A percentile compares a stretch with the other conserved stretches of the same genome.
Conservation (phyloP, 2,329 filamentous ascomycete genomes). For the Fusarium palustre region DNA sequence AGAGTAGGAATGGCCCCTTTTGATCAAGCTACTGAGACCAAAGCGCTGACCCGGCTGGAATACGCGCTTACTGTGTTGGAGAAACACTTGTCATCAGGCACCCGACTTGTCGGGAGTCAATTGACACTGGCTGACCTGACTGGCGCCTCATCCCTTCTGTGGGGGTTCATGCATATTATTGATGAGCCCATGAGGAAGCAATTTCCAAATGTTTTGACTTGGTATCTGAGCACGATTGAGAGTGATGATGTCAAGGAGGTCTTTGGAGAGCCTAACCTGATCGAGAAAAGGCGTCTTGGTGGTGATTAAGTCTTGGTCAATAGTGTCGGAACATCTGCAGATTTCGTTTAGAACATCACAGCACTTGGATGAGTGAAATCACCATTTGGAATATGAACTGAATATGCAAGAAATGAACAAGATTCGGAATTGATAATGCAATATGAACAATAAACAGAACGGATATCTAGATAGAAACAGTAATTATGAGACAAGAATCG, state of each 20-base stretch:
- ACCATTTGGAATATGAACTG: background rate
- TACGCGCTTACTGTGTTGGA: background rate
- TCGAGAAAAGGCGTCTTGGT: background rate
- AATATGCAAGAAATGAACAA: background rate
- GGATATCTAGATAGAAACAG: background rate
- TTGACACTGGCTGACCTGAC: slow-evolving; percentile 8
- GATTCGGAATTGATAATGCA: accelerated
- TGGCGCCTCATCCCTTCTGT: background rate
- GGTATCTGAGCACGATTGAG: background rate
- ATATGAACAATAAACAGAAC: background rate
- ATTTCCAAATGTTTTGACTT: background rate
- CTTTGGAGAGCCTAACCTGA: background rate
- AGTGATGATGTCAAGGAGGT: background rate
- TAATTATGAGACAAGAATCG: background rate
- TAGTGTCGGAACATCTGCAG: background rate
- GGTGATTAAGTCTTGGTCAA: background rate
- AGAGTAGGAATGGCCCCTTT: background rate
- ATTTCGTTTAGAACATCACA: background rate
- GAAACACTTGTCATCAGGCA: background rate
- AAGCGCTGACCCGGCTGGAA: background rate
- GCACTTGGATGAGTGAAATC: background rate
- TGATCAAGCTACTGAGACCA: background rate
- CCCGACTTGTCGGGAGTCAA: background rate
- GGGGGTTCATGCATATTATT: slow-evolving; percentile 3
- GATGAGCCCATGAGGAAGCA: slow-evolving; percentile 15